These are phyloP conservation scores for Globisporangium ultimum DNA, from an alignment of 352 stramenopile species.

Conservation along the genomic window DNA sequence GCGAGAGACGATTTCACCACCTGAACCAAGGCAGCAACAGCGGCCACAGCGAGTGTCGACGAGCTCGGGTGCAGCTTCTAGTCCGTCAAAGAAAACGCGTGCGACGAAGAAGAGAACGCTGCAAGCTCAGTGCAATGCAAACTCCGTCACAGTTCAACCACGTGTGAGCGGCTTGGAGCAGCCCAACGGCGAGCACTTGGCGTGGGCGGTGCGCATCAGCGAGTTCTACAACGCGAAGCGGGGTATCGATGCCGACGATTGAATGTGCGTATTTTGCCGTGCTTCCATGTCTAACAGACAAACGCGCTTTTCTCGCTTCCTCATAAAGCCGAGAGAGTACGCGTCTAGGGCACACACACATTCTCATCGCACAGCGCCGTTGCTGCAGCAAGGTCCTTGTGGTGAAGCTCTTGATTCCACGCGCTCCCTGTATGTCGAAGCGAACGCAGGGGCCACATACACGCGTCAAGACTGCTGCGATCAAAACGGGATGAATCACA, in stretches of 20 bases:
- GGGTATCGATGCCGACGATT: neutral
- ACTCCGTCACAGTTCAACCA: neutral
- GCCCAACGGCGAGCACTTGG: slow-evolving; percentile 37
- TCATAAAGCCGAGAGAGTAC: too few relatives aligned
- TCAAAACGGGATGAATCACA: slow-evolving; percentile 10
- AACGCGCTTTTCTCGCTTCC: too few relatives aligned
- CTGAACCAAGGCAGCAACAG: slow-evolving; percentile 27
- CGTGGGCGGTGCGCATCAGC: slow-evolving; percentile 55
- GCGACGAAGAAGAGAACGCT: neutral
- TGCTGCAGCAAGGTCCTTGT: too few relatives aligned
- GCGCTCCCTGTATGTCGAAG: too few relatives aligned
- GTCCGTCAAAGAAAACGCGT: neutral
- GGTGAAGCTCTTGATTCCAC: too few relatives aligned
- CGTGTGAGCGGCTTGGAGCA: slow-evolving; percentile 9
- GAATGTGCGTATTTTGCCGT: too few relatives aligned
- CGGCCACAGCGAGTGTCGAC: neutral
- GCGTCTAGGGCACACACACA: too few relatives aligned
- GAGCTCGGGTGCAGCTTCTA: too few relatives aligned
- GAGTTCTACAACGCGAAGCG: slow-evolving; percentile 34
- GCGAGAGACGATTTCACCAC: slow-evolving; percentile 7
- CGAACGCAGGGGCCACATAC: too few relatives aligned
- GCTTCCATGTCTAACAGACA: too few relatives aligned
- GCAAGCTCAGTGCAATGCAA: neutral
- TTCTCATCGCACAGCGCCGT: too few relatives aligned
- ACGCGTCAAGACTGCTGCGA: too few relatives aligned